Evolutionary conservation across 2,329 filamentous ascomycete genomes (phyloP).

Genomic region (Blumeria graminis): DNA sequence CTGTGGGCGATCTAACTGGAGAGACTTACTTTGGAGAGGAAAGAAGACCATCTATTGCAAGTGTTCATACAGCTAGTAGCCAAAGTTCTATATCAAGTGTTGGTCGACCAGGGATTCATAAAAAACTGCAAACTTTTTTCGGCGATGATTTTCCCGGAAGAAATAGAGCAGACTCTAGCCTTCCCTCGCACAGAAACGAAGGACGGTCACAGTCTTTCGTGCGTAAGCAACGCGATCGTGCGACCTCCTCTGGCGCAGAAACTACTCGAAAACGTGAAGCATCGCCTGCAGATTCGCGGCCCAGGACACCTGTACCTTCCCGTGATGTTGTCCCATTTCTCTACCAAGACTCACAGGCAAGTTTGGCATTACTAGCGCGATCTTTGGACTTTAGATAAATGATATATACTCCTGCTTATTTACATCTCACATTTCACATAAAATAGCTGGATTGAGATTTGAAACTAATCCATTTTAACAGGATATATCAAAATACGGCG

Average conservation of each 20-base stretch:
- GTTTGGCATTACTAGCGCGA: slow-evolving; percentile 14
- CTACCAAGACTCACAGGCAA: slow-evolving; percentile 64
- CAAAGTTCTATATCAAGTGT: slow-evolving; percentile 43
- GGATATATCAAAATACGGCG: slow-evolving; percentile 56
- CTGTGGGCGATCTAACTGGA: slow-evolving; percentile 29
- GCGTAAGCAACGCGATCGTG: slow-evolving; percentile 41
- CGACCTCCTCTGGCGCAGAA: slow-evolving; percentile 56
- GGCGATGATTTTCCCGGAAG: slow-evolving; percentile 63
- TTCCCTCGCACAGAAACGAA: slow-evolving; percentile 31
- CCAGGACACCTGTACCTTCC: slow-evolving; percentile 63
- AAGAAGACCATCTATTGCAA: slow-evolving; percentile 67
- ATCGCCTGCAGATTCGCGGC: slow-evolving; percentile 53
- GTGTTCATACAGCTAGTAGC: slow-evolving; percentile 68
- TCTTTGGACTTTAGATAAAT: neutral
- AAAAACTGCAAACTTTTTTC: slow-evolving; percentile 78
- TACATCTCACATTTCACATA: no score
- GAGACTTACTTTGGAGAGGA: slow-evolving; percentile 45
- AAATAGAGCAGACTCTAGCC: slow-evolving; percentile 50
- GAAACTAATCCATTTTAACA: slow-evolving; percentile 13
- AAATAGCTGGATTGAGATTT: neutral
- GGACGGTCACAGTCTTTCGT: slow-evolving; percentile 37
- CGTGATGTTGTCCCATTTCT: slow-evolving; percentile 96
- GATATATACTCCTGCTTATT: neutral
- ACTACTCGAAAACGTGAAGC: slow-evolving; percentile 30
- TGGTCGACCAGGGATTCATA: slow-evolving; percentile 42